phyloP scores from a whole-genome alignment of 139 green algal genomes.

The Asterochloris sp. region DNA sequence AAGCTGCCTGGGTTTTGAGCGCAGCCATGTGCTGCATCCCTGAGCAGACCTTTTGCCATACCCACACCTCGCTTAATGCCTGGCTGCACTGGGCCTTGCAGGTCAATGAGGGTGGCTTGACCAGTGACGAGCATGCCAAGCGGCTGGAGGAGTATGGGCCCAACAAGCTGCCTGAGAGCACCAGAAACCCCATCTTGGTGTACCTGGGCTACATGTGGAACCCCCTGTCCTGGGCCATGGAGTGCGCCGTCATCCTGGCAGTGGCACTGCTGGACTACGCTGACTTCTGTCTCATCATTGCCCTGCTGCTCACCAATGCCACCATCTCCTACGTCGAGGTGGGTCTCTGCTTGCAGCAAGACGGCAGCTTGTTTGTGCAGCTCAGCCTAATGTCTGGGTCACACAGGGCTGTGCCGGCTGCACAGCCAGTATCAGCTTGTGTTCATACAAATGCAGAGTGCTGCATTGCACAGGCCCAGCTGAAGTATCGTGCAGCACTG shows the following conservation, averaged over 20 bases:
- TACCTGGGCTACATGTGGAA: constrained; percentile 70
- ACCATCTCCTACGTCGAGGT: constrained; percentile 50
- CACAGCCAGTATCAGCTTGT: not conserved
- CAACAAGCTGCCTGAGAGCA: constrained; percentile 78
- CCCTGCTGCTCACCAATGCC: constrained; percentile 66
- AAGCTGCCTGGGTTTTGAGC: no score
- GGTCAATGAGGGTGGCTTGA: constrained; percentile 36
- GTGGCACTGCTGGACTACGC: constrained; percentile 78
- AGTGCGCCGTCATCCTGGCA: constrained; percentile 78
- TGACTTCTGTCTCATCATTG: constrained; percentile 66
- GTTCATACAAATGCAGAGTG: not conserved
- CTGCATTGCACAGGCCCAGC: no score
- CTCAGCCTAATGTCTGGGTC: no score
- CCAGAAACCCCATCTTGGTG: constrained; percentile 56
- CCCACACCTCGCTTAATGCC: not conserved
- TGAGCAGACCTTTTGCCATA: not conserved
- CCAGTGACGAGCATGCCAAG: constrained; percentile 38
- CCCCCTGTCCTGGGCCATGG: constrained; percentile 80
- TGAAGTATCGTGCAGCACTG: constrained; percentile 17
- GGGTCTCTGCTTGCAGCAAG: no score
- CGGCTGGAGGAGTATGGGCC: constrained; percentile 67
- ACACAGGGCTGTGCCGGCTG: no score
- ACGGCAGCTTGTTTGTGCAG: no score
- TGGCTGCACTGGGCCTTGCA: constrained; percentile 2
- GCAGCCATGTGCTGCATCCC: no score